Evolutionary conservation across 805 yeast species (phyloP).

Genomic region (Candida suzukii): DNA sequence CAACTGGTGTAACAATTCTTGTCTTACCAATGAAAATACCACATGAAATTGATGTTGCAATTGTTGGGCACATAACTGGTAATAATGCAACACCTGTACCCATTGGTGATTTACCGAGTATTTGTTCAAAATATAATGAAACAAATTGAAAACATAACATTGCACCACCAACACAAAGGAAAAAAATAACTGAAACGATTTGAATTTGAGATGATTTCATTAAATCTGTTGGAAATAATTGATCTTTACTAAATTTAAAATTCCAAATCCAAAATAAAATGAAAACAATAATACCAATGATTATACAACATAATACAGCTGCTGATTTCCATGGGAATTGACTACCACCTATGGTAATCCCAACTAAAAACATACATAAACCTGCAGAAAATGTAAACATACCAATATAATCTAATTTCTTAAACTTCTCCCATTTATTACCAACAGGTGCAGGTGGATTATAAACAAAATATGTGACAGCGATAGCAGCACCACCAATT

Average conservation of each 20-base stretch:
- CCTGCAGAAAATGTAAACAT: conserved; percentile 35
- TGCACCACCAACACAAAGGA: conserved; percentile 32
- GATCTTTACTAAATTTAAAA: conserved; percentile 34
- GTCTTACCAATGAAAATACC: conserved; percentile 34
- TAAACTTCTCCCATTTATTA: conserved; percentile 28
- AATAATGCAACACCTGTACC: conserved; percentile 38
- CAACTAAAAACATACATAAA: conserved; percentile 41
- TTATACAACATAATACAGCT: conserved; percentile 40
- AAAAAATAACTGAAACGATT: conserved; percentile 30
- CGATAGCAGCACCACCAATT: conserved; percentile 45
- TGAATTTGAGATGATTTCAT: conserved; percentile 24
- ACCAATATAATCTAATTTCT: conserved; percentile 43
- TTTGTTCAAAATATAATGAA: conserved; percentile 42
- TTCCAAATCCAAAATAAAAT: conserved; percentile 33
- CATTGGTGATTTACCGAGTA: conserved; percentile 33
- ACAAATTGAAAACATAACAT: conserved; percentile 30
- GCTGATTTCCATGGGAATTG: conserved; percentile 48
- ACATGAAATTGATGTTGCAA: conserved; percentile 27
- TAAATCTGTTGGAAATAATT: conserved; percentile 40
- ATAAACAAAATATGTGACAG: conserved; percentile 32
- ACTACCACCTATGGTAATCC: conserved; percentile 49
- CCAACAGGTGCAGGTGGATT: conserved; percentile 42
- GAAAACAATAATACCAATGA: conserved; percentile 35
- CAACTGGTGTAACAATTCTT: conserved; percentile 34
- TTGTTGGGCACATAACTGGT: conserved; percentile 36